Evolutionary conservation across 2,329 filamentous ascomycete species (phyloP).

Genomic region (Whalleya microplaca): DNA sequence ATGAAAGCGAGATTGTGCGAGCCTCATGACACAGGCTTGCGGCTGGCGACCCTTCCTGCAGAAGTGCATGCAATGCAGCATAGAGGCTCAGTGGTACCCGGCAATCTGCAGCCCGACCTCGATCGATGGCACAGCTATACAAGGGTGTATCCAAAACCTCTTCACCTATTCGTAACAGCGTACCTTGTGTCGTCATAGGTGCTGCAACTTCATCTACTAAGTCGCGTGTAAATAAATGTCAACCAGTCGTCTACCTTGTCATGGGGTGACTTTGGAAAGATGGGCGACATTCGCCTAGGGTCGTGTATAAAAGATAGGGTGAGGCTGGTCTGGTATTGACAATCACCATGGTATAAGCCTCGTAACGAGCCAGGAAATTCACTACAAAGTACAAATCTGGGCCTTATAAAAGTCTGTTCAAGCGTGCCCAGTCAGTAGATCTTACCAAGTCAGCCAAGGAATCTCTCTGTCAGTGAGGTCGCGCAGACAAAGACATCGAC

Average conservation of each 20-base stretch:
- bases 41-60: constrained; percentile 11
- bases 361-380: neutral
- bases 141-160: no score
- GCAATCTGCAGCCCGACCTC: constrained; percentile 12
- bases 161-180: no score
- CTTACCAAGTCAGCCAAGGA: constrained; percentile 15
- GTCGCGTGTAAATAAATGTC: neutral
- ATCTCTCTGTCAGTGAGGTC: constrained; percentile 8
- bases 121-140: no score
- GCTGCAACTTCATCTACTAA: neutral
- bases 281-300: neutral
- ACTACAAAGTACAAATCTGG: neutral
- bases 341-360: neutral
- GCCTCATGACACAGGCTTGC: constrained; percentile 18
- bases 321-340: neutral
- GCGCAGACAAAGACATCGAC: constrained; percentile 30
- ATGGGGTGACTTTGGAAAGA: neutral
- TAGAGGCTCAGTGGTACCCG: neutral
- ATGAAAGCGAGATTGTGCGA: constrained; percentile 1
- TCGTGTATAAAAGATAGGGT: neutral
- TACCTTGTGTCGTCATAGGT: neutral
- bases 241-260: neutral
- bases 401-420: neutral
- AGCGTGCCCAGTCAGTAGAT: neutral
- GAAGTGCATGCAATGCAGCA: constrained; percentile 3